Conservation (phyloP, 208 protist genomes). For the Blastocrithidia nonstop region DNA sequence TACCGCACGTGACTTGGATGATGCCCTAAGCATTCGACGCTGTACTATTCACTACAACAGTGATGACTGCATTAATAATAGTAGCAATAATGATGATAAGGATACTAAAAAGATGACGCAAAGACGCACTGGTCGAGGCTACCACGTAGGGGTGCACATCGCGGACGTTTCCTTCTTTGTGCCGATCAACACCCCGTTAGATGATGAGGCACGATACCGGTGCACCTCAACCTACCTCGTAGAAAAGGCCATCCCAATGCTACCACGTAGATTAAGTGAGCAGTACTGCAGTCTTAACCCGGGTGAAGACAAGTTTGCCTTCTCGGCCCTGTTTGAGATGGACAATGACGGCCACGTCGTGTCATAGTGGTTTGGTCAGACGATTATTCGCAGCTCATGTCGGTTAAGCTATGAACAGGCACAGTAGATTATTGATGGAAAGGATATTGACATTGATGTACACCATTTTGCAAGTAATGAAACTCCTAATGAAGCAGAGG, state of each 20-base stretch:
- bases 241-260: constrained; percentile 82
- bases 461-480: constrained; percentile 17
- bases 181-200: constrained; percentile 33
- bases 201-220: constrained; percentile 72
- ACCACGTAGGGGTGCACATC: constrained; percentile 90
- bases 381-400: constrained; percentile 80
- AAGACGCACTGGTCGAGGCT: no score
- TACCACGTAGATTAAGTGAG: constrained; percentile 78
- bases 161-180: constrained; percentile 89
- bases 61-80: no score
- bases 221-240: constrained; percentile 82
- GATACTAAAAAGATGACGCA: no score
- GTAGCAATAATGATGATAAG: no score
- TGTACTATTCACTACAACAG: constrained; percentile 5
- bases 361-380: constrained; percentile 76
- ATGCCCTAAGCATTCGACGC: constrained; percentile 62
- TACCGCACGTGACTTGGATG: constrained; percentile 79
- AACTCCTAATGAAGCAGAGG: constrained; percentile 3
- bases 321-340: constrained; percentile 75
- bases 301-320: constrained; percentile 72
- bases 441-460: constrained; percentile 10
- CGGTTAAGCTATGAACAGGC: constrained; percentile 73
- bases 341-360: constrained; percentile 45
- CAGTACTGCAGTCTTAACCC: constrained; percentile 82
- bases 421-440: constrained; percentile 37